Conservation (phyloP, 2,329 filamentous ascomycete genomes). For the Botrytis pseudocinerea region DNA sequence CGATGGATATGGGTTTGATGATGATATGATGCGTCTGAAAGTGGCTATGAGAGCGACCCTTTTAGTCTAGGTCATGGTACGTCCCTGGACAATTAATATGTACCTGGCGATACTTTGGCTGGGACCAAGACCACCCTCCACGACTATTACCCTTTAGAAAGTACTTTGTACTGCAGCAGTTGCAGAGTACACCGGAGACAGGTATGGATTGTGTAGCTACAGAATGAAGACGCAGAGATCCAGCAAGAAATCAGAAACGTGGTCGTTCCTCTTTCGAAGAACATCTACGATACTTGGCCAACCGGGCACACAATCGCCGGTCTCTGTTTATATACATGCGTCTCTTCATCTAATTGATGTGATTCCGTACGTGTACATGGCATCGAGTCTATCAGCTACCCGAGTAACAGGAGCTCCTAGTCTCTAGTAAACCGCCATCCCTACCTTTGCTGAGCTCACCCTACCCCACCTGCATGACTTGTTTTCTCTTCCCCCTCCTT, state of each 20-base stretch:
- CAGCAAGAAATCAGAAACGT: not conserved
- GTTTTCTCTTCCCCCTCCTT: slow-evolving; percentile 10
- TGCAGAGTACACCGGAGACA: too few species aligned
- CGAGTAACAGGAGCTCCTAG: not conserved
- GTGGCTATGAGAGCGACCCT: slow-evolving; percentile 9
- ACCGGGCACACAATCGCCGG: not conserved
- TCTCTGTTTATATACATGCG: not conserved
- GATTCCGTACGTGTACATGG: not conserved
- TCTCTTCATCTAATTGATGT: too few species aligned
- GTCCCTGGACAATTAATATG: not conserved
- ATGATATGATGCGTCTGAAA: not conserved
- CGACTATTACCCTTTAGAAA: not conserved
- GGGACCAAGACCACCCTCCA: not conserved
- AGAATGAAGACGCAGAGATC: not conserved
- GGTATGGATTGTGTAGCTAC: not conserved
- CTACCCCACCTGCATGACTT: not conserved
- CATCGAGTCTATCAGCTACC: not conserved
- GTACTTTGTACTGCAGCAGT: not conserved
- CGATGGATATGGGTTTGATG: not conserved
- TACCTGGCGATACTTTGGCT: not conserved
- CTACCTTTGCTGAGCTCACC: slow-evolving; percentile 4
- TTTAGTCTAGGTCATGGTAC: not conserved
- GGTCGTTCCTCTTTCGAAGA: not conserved
- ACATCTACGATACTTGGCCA: not conserved
- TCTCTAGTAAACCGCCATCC: not conserved